Base-by-base conservation (phyloP, 495 filamentous ascomycete genomes). In the Talaromyces nanjingensis region DNA sequence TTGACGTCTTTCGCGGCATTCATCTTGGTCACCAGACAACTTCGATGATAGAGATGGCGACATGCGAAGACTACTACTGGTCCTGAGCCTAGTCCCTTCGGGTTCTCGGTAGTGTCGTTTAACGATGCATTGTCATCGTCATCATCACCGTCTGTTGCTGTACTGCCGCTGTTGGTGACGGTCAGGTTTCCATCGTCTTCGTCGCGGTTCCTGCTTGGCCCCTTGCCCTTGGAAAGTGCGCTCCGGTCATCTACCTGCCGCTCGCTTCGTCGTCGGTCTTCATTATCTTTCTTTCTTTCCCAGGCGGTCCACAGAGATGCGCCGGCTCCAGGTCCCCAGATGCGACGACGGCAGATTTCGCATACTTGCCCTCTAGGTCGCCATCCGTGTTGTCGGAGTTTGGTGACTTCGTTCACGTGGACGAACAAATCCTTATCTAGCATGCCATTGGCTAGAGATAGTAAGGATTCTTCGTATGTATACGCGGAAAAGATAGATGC, bases 401-500 rank as follows among this genome's bases (percentile, higher is more conserved):
- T 79, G 12, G 88, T 83, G 12, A 90, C 88, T 64, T 91, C 84
- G 42, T 86, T 82, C 47, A 97, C 92, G 66, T 91, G 88, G 14
- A 89, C 84, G 68, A 97, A 98, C 18, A 97, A 81, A 69, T 96
- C 91, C 65, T 92, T 89, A 64, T 97, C 93, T 1, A 98, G 79
- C 65, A 98, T 84, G 18, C 86, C 83, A 73, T 92, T 93, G 11
- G 96, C 91, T 14, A 98, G 85, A 2, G 84, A 80, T 20, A 98
- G 81, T 12, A 98, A 88, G 4, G 89, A 90, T 68, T 91, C 88
- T 72, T 98, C 96, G 71, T 97, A 97, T 0, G 91, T 86, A 69
- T 98, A 98, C 0, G 96, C 93, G 2, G 93, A 87, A 74, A 98
- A 98, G 54, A 98, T 92, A 6, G 91, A 91, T 2, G 86, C 79